A percentile compares a stretch with the other conserved stretches of the same genome.
Conservation (phyloP, 331 rosid species). For the Rosa hybrid region DNA sequence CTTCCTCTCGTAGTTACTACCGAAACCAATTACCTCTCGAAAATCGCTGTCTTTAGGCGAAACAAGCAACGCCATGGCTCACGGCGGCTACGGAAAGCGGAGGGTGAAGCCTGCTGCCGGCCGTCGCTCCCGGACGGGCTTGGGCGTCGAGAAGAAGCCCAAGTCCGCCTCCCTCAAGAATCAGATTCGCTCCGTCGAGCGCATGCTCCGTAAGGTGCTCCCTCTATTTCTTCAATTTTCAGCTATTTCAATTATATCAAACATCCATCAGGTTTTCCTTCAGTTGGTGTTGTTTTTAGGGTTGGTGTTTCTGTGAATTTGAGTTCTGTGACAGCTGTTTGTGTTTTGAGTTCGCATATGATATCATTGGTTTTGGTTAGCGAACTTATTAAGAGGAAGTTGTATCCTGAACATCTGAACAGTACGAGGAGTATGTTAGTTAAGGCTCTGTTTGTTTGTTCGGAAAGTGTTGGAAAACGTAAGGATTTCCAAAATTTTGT, state of each 20-base stretch:
- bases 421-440: neutral
- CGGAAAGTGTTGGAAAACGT: neutral
- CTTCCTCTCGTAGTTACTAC: neutral
- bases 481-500: neutral
- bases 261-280: neutral
- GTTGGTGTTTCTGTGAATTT: slow-evolving; percentile 12
- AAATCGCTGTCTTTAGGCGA: neutral
- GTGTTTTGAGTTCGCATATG: neutral
- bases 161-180: slow-evolving; percentile 88
- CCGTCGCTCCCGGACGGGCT: slow-evolving; percentile 66
- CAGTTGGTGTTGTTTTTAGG: neutral
- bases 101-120: slow-evolving; percentile 68
- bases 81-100: slow-evolving; percentile 89
- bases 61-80: slow-evolving; percentile 59
- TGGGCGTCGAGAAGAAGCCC: slow-evolving; percentile 67
- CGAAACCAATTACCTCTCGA: neutral
- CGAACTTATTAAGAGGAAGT: neutral
- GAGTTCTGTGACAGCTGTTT: neutral
- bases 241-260: neutral
- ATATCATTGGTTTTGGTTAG: neutral
- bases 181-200: slow-evolving; percentile 91
- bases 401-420: neutral
- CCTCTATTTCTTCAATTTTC: neutral
- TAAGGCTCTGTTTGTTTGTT: neutral
- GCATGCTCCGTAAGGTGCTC: slow-evolving; percentile 84